A percentile compares a stretch with the other conserved stretches of the same genome.
phyloP scores from a whole-genome alignment of 2,329 filamentous ascomycete species.

The Calonectria hawksworthii region DNA sequence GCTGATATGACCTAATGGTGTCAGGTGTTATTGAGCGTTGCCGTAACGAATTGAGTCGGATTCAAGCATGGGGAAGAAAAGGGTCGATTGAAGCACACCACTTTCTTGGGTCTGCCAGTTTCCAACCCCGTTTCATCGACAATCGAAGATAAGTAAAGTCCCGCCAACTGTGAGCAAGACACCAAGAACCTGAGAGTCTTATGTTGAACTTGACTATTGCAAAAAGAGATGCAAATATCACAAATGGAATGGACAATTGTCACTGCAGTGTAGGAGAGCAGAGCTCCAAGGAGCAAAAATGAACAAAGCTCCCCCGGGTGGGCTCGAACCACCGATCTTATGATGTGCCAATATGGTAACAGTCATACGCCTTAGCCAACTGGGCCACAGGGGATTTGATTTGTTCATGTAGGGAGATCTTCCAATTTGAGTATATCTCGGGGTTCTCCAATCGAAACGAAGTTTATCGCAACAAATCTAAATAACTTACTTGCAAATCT shows the following conservation, averaged over 20 bases:
- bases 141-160: not conserved
- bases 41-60: not conserved
- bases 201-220: not conserved
- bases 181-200: not conserved
- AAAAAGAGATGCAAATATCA: not conserved
- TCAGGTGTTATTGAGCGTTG: not conserved
- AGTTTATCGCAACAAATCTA: no score
- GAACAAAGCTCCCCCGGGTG: slow-evolving; percentile 16
- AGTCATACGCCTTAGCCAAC: slow-evolving; percentile 73
- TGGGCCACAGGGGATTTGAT: slow-evolving; percentile 53
- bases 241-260: not conserved
- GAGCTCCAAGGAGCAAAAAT: not conserved
- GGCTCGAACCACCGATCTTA: slow-evolving; percentile 25
- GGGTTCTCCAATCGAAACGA: not conserved
- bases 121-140: not conserved
- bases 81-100: not conserved
- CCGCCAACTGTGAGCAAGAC: not conserved
- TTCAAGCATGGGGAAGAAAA: not conserved
- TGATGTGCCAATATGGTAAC: slow-evolving; percentile 54
- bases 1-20: not conserved
- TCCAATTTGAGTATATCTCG: not conserved
- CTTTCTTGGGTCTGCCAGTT: not conserved
- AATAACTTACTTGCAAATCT: not conserved
- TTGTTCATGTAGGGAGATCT: not conserved
- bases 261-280: not conserved